Evolutionary conservation across 768 basidiomycete genomes (phyloP).

Genomic region (Kwoniella shandongensis): DNA sequence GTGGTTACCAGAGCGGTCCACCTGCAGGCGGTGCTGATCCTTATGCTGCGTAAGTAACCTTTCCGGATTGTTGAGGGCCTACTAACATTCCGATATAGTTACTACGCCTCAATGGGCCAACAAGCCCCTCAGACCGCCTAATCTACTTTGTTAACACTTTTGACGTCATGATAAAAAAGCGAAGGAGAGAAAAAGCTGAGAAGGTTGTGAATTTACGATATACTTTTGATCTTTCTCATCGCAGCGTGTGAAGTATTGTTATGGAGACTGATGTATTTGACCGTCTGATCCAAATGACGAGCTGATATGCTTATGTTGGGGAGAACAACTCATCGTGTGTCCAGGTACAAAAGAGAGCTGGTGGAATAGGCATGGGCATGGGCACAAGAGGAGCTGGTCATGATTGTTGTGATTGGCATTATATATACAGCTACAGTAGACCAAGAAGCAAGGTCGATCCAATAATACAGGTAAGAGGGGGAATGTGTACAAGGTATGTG

Average conservation of each 20-base stretch:
- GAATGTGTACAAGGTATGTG: no score
- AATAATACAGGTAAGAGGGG: no score
- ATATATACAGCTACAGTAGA: no score
- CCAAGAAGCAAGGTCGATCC: no score
- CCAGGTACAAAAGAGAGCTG: no score
- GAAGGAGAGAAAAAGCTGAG: no score
- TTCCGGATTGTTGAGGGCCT: neutral
- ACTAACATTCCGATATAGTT: slow-evolving; percentile 22
- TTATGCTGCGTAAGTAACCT: slow-evolving; percentile 47
- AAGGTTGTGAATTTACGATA: no score
- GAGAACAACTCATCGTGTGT: no score
- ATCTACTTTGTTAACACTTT: neutral
- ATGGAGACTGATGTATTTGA: slow-evolving; percentile 15
- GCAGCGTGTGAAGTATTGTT: neutral
- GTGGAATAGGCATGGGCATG: no score
- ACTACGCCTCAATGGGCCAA: slow-evolving; percentile 40
- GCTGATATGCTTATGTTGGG: no score
- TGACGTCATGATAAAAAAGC: neutral
- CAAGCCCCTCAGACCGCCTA: slow-evolving; percentile 16
- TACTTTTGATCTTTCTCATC: neutral
- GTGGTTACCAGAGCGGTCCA: slow-evolving; percentile 22
- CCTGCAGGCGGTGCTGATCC: slow-evolving; percentile 40
- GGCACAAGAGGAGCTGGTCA: no score
- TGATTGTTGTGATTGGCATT: no score
- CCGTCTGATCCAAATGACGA: slow-evolving; percentile 1